phyloP scores from a whole-genome alignment of 495 filamentous ascomycete genomes.

The Ramalina intermedia region DNA sequence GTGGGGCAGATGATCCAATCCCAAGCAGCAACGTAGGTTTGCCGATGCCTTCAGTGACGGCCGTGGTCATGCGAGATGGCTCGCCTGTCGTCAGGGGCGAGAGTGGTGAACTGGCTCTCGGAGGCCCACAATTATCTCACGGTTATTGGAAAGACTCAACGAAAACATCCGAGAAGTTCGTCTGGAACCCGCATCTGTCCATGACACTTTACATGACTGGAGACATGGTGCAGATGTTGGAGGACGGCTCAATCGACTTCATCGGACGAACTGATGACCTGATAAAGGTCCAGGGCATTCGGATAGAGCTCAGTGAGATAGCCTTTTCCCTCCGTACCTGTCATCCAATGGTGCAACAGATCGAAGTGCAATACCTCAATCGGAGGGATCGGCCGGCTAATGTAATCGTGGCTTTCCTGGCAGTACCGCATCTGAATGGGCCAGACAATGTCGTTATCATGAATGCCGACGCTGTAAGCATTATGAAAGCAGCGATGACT shows the following conservation, averaged over 20 bases:
- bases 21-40: constrained; percentile 25
- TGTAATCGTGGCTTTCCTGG: constrained; percentile 24
- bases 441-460: not conserved
- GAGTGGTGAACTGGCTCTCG: constrained; percentile 31
- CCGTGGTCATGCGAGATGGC: constrained; percentile 21
- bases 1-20: constrained; percentile 16
- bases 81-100: constrained; percentile 23
- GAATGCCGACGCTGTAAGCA: constrained; percentile 9
- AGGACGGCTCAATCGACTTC: constrained; percentile 30
- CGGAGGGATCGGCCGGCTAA: constrained; percentile 21
- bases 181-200: constrained; percentile 19
- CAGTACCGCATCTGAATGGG: constrained; percentile 8
- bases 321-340: constrained; percentile 21
- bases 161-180: constrained; percentile 26
- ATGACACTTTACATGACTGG: constrained; percentile 35
- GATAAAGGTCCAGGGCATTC: constrained; percentile 25
- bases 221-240: constrained; percentile 32
- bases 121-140: constrained; percentile 26
- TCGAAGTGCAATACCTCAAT: constrained; percentile 19
- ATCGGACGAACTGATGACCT: constrained; percentile 25
- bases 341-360: constrained; percentile 19
- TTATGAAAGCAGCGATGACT: constrained; percentile 15
- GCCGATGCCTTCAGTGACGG: constrained; percentile 22
- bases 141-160: constrained; percentile 31
- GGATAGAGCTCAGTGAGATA: constrained; percentile 27